Evolutionary conservation across 2,329 filamentous ascomycete species (phyloP), one percentile per base, ranked within the genome.

Genomic region (Thermoascus crustaceus): DNA sequence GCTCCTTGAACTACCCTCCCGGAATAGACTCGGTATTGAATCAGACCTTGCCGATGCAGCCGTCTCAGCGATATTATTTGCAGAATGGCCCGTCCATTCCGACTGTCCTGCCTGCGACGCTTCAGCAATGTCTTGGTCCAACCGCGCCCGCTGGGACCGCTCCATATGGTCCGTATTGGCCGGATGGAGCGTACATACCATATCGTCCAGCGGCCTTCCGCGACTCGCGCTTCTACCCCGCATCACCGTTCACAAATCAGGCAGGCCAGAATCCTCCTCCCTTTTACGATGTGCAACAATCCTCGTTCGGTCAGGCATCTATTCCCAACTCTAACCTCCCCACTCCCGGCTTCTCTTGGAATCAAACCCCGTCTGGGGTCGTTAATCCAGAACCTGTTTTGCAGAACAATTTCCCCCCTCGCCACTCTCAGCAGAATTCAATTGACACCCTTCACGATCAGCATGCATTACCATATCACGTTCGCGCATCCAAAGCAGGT

Each of bases 21-120:
- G 72, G 73, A 34, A 69, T 78, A 44, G 76, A 80, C 50, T 80
- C 76, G 4, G 66, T 78, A 54, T 60, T 80, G 36, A 70, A 76
- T 38, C 76, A 80, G 52, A 68, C 69, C 39, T 63, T 73, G 4
- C 55, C 63, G 10, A 52, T 68, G 35, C 57, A 63, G 23, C 54
- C 53, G 18, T 46, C 52, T 2, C 55, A 64, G 37, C 55, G 61
- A 35, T 61, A 59, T 38, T 58, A 66, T 30, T 45, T 63, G 38
- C 62, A 65, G 20, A 60, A 64, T 41, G 65, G 66, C 33, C 68
- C 72, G 34, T 69, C 71, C 37, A 60, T 76, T 13, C 74, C 75
- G 8, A 78, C 71, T 2, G 74, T 75, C 6, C 62, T 79, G 9
- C 73, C 80, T 31, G 73, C 77, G 19, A 61, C 70, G 16, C 65